Percentiles rank a stretch among this genome's conserved stretches.
These are phyloP conservation scores for Hypoxylon cercidicola DNA, from an alignment of 495 filamentous ascomycete species.

Conservation along the genomic window DNA sequence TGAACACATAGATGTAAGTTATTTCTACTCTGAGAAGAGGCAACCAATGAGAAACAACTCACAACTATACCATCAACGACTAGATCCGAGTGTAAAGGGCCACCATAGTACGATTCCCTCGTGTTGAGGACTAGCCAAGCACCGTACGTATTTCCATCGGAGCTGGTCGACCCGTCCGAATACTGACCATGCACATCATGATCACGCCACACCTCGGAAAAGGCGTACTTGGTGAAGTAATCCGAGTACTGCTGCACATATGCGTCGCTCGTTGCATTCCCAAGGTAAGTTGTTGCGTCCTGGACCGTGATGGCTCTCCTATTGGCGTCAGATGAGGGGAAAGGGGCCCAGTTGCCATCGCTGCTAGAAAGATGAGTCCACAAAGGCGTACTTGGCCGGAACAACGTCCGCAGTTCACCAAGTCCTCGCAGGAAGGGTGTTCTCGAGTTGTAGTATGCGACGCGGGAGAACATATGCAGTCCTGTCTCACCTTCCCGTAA, in stretches of 20 bases:
- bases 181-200: conserved; percentile 65
- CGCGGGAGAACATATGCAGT: conserved; percentile 63
- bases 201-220: conserved; percentile 62
- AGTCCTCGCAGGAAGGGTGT: conserved; percentile 64
- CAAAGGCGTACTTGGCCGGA: conserved; percentile 62
- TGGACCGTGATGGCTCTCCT: conserved; percentile 58
- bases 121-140: conserved; percentile 69
- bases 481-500: conserved; percentile 66
- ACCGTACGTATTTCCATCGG: conserved; percentile 60
- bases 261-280: conserved; percentile 59
- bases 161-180: conserved; percentile 60
- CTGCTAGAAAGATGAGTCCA: conserved; percentile 67
- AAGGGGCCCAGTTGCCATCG: conserved; percentile 60
- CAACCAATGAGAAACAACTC: conserved; percentile 50
- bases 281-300: conserved; percentile 67
- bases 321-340: conserved; percentile 59
- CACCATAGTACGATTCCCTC: conserved; percentile 68
- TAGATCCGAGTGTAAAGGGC: conserved; percentile 65
- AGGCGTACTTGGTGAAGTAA: conserved; percentile 71
- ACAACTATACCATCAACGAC: conserved; percentile 68
- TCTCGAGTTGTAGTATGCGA: conserved; percentile 63
- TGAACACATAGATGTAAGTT: neutral
- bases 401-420: conserved; percentile 66
- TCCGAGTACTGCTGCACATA: conserved; percentile 63
- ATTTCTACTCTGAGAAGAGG: neutral